Conservation (phyloP, 129 eudicot genomes). For the Apium graveolens region DNA sequence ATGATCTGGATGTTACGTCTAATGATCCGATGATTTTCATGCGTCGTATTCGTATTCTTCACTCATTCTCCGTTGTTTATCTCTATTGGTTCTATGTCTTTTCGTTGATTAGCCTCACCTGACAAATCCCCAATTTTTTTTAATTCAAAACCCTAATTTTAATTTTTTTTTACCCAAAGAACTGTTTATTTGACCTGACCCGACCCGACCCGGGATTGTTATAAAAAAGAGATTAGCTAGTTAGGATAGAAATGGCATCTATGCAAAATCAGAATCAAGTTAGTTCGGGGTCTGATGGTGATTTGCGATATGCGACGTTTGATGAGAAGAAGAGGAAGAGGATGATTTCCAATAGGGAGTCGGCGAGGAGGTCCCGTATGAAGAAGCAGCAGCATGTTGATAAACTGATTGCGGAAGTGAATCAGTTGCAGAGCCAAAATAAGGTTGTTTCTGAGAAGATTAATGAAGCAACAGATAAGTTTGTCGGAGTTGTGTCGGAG, state of each 20-base stretch:
- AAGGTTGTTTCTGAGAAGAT: conserved; percentile 18
- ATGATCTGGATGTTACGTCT: conserved; percentile 1
- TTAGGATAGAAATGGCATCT: conserved; percentile 17
- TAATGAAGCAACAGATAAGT: conserved; percentile 13
- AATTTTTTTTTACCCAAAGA: too few relatives aligned
- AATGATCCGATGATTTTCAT: conserved; percentile 24
- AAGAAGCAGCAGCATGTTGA: conserved; percentile 52
- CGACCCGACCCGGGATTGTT: background rate
- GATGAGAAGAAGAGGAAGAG: conserved; percentile 52
- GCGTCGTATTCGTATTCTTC: conserved; percentile 44
- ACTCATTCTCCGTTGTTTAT: conserved; percentile 57
- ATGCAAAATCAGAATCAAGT: conserved; percentile 16
- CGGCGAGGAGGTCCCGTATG: conserved; percentile 47
- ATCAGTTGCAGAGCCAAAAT: conserved; percentile 23
- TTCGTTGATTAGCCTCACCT: conserved; percentile 29
- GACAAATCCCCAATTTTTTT: background rate
- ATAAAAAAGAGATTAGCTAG: background rate
- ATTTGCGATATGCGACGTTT: conserved; percentile 16
- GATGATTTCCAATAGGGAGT: conserved; percentile 46
- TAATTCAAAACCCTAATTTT: background rate
- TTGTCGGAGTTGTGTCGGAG: conserved; percentile 22
- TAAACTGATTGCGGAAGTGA: conserved; percentile 27
- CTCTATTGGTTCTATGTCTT: conserved; percentile 58
- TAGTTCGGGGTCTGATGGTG: conserved; percentile 37
- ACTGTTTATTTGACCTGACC: background rate